Base-by-base conservation (phyloP, 805 yeast species). In the Scheffersomyces coipomensis region DNA sequence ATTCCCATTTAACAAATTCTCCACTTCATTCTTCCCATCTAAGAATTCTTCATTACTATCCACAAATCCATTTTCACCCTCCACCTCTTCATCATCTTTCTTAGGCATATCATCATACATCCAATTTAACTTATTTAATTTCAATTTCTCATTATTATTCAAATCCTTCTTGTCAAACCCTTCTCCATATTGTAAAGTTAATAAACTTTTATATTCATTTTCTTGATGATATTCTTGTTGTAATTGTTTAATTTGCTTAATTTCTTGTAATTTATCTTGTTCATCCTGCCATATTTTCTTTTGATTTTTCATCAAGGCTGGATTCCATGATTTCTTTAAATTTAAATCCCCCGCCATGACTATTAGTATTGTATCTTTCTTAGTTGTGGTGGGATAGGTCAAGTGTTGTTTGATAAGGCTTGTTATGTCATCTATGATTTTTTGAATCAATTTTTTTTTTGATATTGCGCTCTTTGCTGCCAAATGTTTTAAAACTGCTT, bases 261-360 rank as follows among this genome's bases (percentile, higher is more conserved):
- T 75, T 52, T 87, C 95, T n/a, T 76, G 75, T 5, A 88, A 64
- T 7, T 85, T 81, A 29, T 83, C 83, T 55, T 87, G 89, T 54
- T 93, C 97, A 38, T 70, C 73, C 47, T 80, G 73, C 91, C 95
- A 85, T 25, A 91, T 90, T 53, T 83, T 85, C 48, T 82, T 83
- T 62, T 83, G 88, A 69, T 91, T 91, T 58, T 84, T 86, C 56
- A 86, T 68, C 36, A 88, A 71, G 34, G 85, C 90, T 2, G 99
- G 97, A 60, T 91, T 88, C 99, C 98, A 91, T 45, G 98, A 91
- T 59, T 91, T 91, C 66, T 91, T 85, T 40, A 90, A 62, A 58
- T 91, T 91, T 46, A 91, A 72, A 60, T 90, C 96, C 4, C 89
- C 87, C 1, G 89, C 86, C 58, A 68, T 68, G n/a, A 12, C 39